Evolutionary conservation across 2,329 filamentous ascomycete genomes (phyloP).

Genomic region (Arachnomyces sp.): DNA sequence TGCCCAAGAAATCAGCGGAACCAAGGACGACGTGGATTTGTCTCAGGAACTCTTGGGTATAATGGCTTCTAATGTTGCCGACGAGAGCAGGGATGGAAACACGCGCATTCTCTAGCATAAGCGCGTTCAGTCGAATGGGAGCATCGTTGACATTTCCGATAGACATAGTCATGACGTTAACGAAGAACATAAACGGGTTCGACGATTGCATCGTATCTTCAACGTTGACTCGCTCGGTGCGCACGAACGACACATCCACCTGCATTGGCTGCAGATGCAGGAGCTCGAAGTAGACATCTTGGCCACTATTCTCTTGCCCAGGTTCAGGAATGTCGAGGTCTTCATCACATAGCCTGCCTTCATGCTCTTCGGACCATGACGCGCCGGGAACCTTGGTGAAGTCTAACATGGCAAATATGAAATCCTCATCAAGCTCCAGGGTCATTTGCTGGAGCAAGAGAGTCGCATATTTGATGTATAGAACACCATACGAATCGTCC

Average conservation of each 20-base stretch:
- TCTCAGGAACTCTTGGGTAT: constrained; percentile 90
- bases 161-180: constrained; percentile 98
- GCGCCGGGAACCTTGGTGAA: constrained; percentile 90
- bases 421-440: constrained; percentile 93
- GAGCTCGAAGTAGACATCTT: constrained; percentile 97
- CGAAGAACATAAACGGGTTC: constrained; percentile 96
- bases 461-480: constrained; percentile 98
- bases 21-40: constrained; percentile 97
- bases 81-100: constrained; percentile 78
- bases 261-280: constrained; percentile 98
- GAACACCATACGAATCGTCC: constrained; percentile 93
- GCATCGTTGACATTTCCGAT: constrained; percentile 99
- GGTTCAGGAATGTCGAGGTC: constrained; percentile 87
- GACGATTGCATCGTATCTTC: constrained; percentile 85
- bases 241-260: constrained; percentile 90
- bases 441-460: constrained; percentile 96
- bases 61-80: constrained; percentile 84
- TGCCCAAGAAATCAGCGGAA: constrained; percentile 93
- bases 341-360: constrained; percentile 82
- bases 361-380: constrained; percentile 73
- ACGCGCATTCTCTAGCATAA: constrained; percentile 90
- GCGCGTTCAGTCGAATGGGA: constrained; percentile 81
- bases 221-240: constrained; percentile 90
- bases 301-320: constrained; percentile 69
- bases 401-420: constrained; percentile 91